A percentile compares a stretch with the other conserved stretches of the same genome.
These are phyloP conservation scores for Gracilariopsis chorda DNA, from an alignment of 23 red algal genomes.

Conservation along the genomic window DNA sequence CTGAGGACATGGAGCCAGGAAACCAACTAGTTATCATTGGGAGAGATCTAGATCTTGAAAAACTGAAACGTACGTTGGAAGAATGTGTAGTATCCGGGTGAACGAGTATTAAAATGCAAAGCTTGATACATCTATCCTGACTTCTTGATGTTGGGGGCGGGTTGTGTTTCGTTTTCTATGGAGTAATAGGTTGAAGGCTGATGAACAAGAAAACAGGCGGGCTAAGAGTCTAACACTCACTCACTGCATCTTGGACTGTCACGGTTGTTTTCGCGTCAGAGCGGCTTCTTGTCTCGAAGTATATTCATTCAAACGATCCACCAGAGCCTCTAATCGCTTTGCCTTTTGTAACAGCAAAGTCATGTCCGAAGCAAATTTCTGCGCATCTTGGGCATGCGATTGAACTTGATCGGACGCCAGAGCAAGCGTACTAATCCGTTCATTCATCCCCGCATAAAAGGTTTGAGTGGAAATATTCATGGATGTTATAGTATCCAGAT, in stretches of 20 bases:
- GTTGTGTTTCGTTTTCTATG: too few relatives aligned
- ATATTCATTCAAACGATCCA: conserved; percentile 50
- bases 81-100: conserved; percentile 13
- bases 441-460: conserved; percentile 56
- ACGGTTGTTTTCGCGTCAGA: neutral
- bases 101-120: too few relatives aligned
- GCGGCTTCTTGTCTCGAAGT: conserved; percentile 40
- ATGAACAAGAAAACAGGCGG: too few relatives aligned
- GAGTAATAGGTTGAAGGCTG: neutral
- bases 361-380: conserved; percentile 35
- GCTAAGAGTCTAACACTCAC: too few relatives aligned
- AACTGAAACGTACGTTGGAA: conserved; percentile 41
- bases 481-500: neutral
- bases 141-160: too few relatives aligned
- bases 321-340: conserved; percentile 34
- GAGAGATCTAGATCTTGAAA: conserved; percentile 67
- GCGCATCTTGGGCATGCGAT: conserved; percentile 27
- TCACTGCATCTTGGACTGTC: too few relatives aligned
- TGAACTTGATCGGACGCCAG: conserved; percentile 32
- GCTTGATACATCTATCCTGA: too few relatives aligned
- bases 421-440: conserved; percentile 35
- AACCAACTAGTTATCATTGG: conserved; percentile 97
- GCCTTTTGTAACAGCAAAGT: conserved; percentile 17
- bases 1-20: conserved; percentile 58
- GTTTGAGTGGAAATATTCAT: conserved; percentile 49